Evolutionary conservation across 2,329 filamentous ascomycete genomes (phyloP).

Genomic region (Trichocomaceae sp.): DNA sequence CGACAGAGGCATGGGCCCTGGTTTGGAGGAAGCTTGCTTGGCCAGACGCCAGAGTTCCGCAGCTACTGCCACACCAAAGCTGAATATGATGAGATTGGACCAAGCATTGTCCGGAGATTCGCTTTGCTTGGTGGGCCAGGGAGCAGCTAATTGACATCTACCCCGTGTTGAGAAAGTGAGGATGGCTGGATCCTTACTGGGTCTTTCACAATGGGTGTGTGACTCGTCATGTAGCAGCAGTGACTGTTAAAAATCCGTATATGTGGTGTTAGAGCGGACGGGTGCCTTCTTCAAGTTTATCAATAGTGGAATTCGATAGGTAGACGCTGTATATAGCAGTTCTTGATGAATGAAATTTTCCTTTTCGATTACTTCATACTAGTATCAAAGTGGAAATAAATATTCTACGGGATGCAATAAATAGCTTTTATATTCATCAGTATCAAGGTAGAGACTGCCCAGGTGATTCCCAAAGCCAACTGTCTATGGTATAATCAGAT

Average conservation of each 20-base stretch:
- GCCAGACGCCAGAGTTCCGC: constrained; percentile 95
- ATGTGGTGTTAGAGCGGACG: constrained; percentile 6
- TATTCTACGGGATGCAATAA: too few species aligned
- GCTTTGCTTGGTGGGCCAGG: constrained; percentile 88
- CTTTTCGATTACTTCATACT: background rate
- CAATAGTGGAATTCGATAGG: constrained; percentile 1
- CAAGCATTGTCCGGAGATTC: constrained; percentile 90
- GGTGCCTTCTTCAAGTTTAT: background rate
- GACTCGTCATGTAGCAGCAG: background rate
- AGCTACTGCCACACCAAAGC: constrained; percentile 95
- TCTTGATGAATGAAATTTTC: background rate
- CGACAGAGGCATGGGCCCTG: constrained; percentile 94
- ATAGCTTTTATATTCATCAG: too few species aligned
- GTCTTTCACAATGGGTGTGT: background rate
- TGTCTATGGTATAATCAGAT: background rate
- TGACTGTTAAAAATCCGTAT: constrained; percentile 1
- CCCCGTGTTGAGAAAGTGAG: background rate
- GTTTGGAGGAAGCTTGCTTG: constrained; percentile 95
- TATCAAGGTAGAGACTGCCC: too few species aligned
- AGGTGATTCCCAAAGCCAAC: background rate
- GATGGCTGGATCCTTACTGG: background rate
- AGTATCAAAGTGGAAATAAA: background rate
- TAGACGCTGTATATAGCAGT: constrained; percentile 13
- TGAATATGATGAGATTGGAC: constrained; percentile 90
- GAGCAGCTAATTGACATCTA: constrained; percentile 31